These are phyloP conservation scores for Kwoniella newhampshirensis DNA, from an alignment of 768 basidiomycete genomes.

Conservation along the genomic window DNA sequence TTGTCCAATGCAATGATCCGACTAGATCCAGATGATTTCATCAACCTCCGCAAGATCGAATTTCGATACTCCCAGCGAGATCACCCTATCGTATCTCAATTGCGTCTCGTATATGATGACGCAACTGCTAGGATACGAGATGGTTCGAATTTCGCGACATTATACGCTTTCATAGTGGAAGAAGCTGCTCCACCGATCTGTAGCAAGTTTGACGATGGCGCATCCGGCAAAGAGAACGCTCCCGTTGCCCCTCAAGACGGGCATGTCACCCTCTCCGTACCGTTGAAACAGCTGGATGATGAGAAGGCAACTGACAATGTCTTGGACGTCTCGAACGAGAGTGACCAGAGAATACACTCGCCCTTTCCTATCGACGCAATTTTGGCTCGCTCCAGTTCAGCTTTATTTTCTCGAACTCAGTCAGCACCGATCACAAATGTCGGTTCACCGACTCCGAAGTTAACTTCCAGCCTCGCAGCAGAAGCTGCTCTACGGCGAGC, in stretches of 20 bases:
- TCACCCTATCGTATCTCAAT: conserved; percentile 38
- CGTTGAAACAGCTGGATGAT: no score
- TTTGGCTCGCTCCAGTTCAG: background rate
- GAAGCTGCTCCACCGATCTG: conserved; percentile 44
- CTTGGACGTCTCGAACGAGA: no score
- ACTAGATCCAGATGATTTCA: conserved; percentile 37
- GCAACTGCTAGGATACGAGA: conserved; percentile 6
- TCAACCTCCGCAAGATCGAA: conserved; percentile 42
- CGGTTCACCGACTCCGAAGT: background rate
- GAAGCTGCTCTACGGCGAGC: conserved; percentile 28
- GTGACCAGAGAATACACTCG: background rate
- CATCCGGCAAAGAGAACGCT: background rate
- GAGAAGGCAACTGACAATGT: no score
- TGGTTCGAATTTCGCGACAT: conserved; percentile 15
- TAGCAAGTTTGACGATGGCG: conserved; percentile 28
- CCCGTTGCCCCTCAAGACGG: no score
- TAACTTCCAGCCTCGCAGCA: conserved; percentile 17
- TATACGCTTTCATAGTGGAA: conserved; percentile 42
- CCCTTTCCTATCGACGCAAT: background rate
- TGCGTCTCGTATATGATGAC: conserved; percentile 31
- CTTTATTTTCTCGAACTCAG: conserved; percentile 7
- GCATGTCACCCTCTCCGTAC: no score
- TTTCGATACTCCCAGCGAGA: conserved; percentile 28
- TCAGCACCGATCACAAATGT: conserved; percentile 15
- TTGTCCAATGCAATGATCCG: conserved; percentile 30